phyloP scores from a whole-genome alignment of 169 alveolate genomes.

The Cryptosporidium parvum region DNA sequence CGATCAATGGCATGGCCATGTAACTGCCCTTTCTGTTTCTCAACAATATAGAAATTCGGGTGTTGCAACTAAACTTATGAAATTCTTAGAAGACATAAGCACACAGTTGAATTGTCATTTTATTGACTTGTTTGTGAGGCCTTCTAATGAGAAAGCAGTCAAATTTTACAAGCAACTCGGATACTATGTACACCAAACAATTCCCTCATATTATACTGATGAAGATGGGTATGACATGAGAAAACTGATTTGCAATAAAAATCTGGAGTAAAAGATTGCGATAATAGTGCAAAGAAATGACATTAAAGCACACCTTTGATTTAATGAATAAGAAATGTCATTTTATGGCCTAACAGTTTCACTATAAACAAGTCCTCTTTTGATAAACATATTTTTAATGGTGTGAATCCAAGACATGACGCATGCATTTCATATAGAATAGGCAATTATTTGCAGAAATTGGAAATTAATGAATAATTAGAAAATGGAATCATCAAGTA shows the following conservation, averaged over 20 bases:
- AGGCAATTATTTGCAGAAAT: neutral
- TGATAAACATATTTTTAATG: neutral
- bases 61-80: constrained; percentile 92
- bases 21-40: constrained; percentile 95
- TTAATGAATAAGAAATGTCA: neutral
- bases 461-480: neutral
- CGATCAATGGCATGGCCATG: constrained; percentile 96
- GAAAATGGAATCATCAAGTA: constrained; percentile 61
- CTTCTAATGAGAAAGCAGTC: constrained; percentile 91
- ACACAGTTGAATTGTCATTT: constrained; percentile 89
- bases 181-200: constrained; percentile 87
- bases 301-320: neutral
- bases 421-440: neutral
- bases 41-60: constrained; percentile 92
- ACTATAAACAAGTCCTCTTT: neutral
- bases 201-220: constrained; percentile 89
- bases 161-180: constrained; percentile 91
- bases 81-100: constrained; percentile 90
- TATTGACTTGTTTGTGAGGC: constrained; percentile 94
- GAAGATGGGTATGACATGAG: constrained; percentile 94
- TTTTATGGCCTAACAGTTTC: neutral
- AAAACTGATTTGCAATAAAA: constrained; percentile 36
- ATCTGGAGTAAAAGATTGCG: neutral
- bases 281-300: neutral
- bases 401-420: constrained; percentile 71